Percentiles rank a stretch among this genome's conserved stretches.
phyloP scores from a whole-genome alignment of 1,139 yeast species.

The Saccharomyces hybrid region DNA sequence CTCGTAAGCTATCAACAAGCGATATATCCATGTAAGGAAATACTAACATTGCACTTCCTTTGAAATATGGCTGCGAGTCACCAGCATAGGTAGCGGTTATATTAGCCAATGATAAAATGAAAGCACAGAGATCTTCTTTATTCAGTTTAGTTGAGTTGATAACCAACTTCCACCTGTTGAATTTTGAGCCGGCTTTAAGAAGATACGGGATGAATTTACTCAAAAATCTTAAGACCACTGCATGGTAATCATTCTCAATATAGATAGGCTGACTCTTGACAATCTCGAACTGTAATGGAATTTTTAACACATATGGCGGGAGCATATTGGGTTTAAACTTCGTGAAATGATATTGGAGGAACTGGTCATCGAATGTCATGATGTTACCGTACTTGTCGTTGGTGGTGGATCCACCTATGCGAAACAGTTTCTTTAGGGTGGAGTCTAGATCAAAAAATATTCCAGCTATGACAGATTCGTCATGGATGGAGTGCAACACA shows the following conservation, averaged over 20 bases:
- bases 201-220: constrained; percentile 15
- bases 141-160: constrained; percentile 19
- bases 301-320: constrained; percentile 12
- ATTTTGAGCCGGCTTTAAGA: constrained; percentile 2
- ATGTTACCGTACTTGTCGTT: constrained; percentile 19
- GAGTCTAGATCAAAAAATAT: constrained; percentile 12
- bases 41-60: constrained; percentile 12
- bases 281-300: constrained; percentile 19
- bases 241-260: constrained; percentile 14
- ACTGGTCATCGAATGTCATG: constrained; percentile 14
- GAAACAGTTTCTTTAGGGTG: constrained; percentile 11
- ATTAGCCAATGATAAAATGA: constrained; percentile 21
- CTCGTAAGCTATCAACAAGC: constrained; percentile 17
- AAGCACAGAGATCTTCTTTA: constrained; percentile 23
- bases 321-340: constrained; percentile 11
- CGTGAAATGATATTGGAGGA: constrained; percentile 15
- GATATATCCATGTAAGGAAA: constrained; percentile 30
- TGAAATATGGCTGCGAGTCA: constrained; percentile 7
- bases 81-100: constrained; percentile 13
- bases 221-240: constrained; percentile 16
- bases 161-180: constrained; percentile 10
- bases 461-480: constrained; percentile 10
- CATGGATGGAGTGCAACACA: constrained; percentile 16
- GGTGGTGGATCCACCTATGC: constrained; percentile 10
- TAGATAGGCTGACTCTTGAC: constrained; percentile 14